These are phyloP conservation scores for Cryptococcus sp. DNA, from an alignment of 1,284 basidiomycete genomes.

Conservation along the genomic window DNA sequence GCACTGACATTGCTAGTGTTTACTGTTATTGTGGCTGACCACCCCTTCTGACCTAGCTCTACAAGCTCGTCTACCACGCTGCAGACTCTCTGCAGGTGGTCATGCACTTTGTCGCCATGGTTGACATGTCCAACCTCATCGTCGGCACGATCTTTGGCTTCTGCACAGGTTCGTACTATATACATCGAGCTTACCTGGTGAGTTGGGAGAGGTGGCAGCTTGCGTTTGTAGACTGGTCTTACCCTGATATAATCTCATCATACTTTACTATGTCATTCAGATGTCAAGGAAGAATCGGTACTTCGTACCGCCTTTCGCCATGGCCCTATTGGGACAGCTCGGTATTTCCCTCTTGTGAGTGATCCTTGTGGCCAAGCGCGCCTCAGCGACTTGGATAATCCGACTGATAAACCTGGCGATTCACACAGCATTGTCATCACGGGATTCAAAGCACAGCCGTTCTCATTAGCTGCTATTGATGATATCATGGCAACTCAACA, in stretches of 20 bases:
- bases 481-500: constrained; percentile 1
- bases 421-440: not conserved
- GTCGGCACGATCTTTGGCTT: constrained; percentile 5
- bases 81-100: too few relatives aligned
- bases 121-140: constrained; percentile 2
- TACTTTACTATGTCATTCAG: not conserved
- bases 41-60: not conserved
- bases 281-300: constrained; percentile 11
- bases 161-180: constrained; percentile 3
- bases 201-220: not conserved
- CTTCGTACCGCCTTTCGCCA: constrained; percentile 9
- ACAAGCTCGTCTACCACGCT: constrained; percentile 2
- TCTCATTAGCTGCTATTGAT: not conserved
- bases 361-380: not conserved
- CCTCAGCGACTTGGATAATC: not conserved
- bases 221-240: not conserved
- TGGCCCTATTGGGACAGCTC: constrained; percentile 6
- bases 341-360: constrained; percentile 9
- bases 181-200: not conserved
- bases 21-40: too few relatives aligned
- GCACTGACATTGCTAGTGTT: too few relatives aligned
- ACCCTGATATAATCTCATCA: not conserved
- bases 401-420: not conserved
- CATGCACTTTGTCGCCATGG: too few relatives aligned
- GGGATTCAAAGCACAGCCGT: constrained; percentile 1